Base-by-base conservation (phyloP, 1,284 basidiomycete species). In the Pisolithus thermaeus region DNA sequence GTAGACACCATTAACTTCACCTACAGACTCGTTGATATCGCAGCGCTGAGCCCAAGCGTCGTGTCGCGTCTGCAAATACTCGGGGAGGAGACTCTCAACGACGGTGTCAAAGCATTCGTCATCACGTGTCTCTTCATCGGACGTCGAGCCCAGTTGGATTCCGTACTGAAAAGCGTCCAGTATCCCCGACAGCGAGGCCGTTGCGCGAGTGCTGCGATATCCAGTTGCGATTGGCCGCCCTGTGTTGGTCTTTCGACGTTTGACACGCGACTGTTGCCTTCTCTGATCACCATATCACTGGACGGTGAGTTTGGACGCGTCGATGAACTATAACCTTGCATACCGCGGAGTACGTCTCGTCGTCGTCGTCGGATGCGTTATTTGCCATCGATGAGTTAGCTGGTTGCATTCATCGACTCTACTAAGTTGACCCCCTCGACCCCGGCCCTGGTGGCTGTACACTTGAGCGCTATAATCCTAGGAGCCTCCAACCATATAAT, bases 231-330 rank as follows among this genome's bases (percentile, higher is more conserved):
- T 41, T 0, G 50, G 51, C 44, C 57, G 62, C 5, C 66, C 51
- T 0, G 47, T 51, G 38, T 59, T 58, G 22, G 54, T 53, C 43
- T 66, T 65, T 18, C 62, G 66, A 28, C 66, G 65, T 49, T 68
- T 65, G 37, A 44, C 18, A n/a, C 52, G 60, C 41, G 49, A 51
- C 1, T 51, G 54, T 49, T 54, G 56, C 3, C 30, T 40, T 57
- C 59, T 47, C 9, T 9, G 32, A 25, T 9, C 4, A 25, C 50
- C 7, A 18, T 18, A 22, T 35, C 12, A 22, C 20, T 36, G 32
- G 32, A 35, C 12, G 11, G 32, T 35, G 32, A 35, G 32, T 7
- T 23, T 8, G 20, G 20, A 27, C 18, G 5, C 32, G 23, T 4
- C n/a, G 20, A 5, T 16, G 23, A 27, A 14, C 20, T 27, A n/a